Evolutionary conservation across 176 grass and related monocot genomes (phyloP), one percentile per base, ranked within the genome.

Genomic region (Aegilops bicornis): DNA sequence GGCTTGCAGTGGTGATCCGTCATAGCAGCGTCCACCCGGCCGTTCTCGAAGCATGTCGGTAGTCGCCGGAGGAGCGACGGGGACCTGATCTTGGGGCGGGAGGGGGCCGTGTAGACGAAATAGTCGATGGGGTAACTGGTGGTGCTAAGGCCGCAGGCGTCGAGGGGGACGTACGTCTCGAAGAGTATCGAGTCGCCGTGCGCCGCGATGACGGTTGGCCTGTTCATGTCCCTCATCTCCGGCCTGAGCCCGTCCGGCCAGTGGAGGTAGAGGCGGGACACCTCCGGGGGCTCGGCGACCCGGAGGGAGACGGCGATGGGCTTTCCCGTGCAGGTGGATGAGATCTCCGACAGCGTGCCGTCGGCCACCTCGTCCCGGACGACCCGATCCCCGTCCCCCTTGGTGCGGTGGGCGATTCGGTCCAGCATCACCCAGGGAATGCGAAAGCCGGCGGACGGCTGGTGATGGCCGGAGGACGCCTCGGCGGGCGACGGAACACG

Each of bases 191-290:
- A 37, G 74, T 40, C 1, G 20, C 74, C 14, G n/a, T 85, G 74
- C 3, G 84, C 61, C 9, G 45, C 9, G n/a, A 85, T 2, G 30
- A 67, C 63, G n/a, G 0, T 0, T n/a, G 74, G 74, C 22, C 29
- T n/a, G 1, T 0, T 1, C 31, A 32, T 3, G 3, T 4, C 4
- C 1, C 0, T 3, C 72, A 27, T 6, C 29, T 50, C 13, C 7
- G 40, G 83, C 19, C 24, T 36, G 7, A 64, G 11, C 10, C 61
- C 58, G 14, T 6, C 1, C 8, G 37, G 5, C 58, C 15, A 40
- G 58, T 84, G 71, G 39, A 64, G 42, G 43, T 86, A 16, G 8
- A 86, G 61, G 0, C 83, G 73, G 30, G 83, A 85, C 43, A 78
- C 73, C 13, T 4, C 22, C 0, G 83, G 72, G 2, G 83, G 60